These are phyloP conservation scores for Boletus coccyginus DNA, from an alignment of 768 basidiomycete genomes.

Conservation along the genomic window DNA sequence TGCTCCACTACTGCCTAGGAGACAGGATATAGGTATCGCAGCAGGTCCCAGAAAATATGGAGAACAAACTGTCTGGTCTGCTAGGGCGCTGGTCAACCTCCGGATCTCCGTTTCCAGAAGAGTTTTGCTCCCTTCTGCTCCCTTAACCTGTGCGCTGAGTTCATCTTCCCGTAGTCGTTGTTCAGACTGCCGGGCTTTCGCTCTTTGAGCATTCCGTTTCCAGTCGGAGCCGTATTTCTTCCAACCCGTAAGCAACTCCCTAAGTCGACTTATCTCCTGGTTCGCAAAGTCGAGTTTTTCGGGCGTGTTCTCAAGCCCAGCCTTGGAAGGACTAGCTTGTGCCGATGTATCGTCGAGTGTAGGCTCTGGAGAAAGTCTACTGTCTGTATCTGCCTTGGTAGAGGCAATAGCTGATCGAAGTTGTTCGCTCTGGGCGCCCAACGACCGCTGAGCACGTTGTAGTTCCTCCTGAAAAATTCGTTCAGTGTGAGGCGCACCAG, in stretches of 20 bases:
- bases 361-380: neutral
- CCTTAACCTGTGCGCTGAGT: slow-evolving; percentile 9
- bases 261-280: slow-evolving; percentile 19
- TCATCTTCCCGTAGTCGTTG: slow-evolving; percentile 9
- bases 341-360: slow-evolving; percentile 2
- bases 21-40: neutral
- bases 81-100: slow-evolving; percentile 13
- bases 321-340: neutral
- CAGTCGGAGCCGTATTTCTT: slow-evolving; percentile 25
- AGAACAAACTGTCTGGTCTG: slow-evolving; percentile 22
- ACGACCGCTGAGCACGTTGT: slow-evolving; percentile 8
- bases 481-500: slow-evolving; percentile 7
- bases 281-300: slow-evolving; percentile 16
- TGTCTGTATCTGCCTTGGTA: neutral
- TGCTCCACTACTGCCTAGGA: slow-evolving; percentile 13
- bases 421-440: slow-evolving; percentile 19
- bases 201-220: slow-evolving; percentile 21
- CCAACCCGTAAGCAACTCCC: slow-evolving; percentile 20
- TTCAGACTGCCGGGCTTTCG: slow-evolving; percentile 10
- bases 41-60: neutral
- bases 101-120: slow-evolving; percentile 14
- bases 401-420: slow-evolving; percentile 16
- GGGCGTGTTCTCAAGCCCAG: neutral
- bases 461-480: slow-evolving; percentile 19
- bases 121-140: slow-evolving; percentile 5